Evolutionary conservation across 306 rosid species (phyloP).

Genomic region (Sesbania bispinosa): DNA sequence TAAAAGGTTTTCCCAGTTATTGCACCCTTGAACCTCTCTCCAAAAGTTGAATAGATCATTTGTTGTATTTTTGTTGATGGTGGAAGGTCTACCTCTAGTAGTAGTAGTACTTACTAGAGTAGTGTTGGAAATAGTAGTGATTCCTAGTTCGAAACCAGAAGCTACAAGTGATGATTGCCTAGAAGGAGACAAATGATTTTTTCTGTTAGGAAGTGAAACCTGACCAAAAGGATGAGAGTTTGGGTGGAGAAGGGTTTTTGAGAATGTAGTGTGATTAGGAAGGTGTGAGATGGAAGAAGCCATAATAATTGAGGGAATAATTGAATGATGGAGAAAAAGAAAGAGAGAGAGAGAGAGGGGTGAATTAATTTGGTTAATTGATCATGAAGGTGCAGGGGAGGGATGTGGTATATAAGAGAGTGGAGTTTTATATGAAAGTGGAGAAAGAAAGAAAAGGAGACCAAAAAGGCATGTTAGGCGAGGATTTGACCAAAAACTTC

Average conservation of each 20-base stretch:
- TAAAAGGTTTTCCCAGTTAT: conserved; percentile 74
- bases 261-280: conserved; percentile 40
- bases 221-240: conserved; percentile 52
- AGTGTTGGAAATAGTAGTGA: background rate
- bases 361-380: background rate
- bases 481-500: conserved; percentile 37
- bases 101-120: too few relatives aligned
- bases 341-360: background rate
- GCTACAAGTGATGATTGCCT: conserved; percentile 22
- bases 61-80: background rate
- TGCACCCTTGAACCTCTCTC: conserved; percentile 76
- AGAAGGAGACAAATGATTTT: background rate
- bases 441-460: conserved; percentile 5
- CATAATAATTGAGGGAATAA: conserved; percentile 18
- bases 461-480: conserved; percentile 47
- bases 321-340: background rate
- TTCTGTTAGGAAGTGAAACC: conserved; percentile 37
- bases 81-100: too few relatives aligned
- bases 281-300: conserved; percentile 22
- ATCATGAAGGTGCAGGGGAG: too few relatives aligned
- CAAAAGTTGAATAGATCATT: conserved; percentile 37
- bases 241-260: conserved; percentile 28
- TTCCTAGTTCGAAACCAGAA: conserved; percentile 14
- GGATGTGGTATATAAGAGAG: too few relatives aligned
- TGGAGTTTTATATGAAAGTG: conserved; percentile 33